Percentiles rank a stretch among this genome's conserved stretches.
phyloP scores from a whole-genome alignment of 768 basidiomycete genomes.

The Suillus americanus region DNA sequence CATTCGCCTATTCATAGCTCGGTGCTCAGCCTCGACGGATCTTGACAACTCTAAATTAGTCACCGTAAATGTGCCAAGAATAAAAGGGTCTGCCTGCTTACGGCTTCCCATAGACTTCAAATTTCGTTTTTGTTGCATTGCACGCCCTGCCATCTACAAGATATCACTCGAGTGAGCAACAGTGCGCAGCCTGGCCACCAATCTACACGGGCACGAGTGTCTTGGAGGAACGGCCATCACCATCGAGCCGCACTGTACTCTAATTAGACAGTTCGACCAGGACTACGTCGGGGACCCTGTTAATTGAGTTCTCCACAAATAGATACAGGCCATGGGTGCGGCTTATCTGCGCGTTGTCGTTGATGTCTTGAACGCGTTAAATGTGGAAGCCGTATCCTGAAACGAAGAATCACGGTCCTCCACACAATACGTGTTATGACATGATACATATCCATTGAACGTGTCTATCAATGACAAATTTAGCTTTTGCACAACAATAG shows the following conservation, averaged over 20 bases:
- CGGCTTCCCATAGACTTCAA: conserved; percentile 50
- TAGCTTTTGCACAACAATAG: no score
- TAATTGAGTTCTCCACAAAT: neutral
- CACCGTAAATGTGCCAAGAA: neutral
- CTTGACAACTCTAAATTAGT: conserved; percentile 23
- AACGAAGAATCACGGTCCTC: conserved; percentile 50
- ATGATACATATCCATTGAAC: no score
- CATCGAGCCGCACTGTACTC: conserved; percentile 38
- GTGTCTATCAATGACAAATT: no score
- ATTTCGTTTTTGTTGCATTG: conserved; percentile 57
- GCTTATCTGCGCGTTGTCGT: neutral
- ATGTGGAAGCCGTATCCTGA: conserved; percentile 52
- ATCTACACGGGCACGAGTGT: no score
- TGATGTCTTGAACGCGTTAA: conserved; percentile 40
- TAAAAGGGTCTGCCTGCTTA: conserved; percentile 19
- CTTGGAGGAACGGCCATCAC: conserved; percentile 42
- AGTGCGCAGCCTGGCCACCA: no score
- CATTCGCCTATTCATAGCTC: conserved; percentile 14
- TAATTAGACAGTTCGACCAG: conserved; percentile 40
- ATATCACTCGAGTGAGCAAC: conserved; percentile 49
- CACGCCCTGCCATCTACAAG: conserved; percentile 57
- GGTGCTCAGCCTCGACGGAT: conserved; percentile 19
- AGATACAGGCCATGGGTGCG: neutral
- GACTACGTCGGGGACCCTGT: conserved; percentile 23
- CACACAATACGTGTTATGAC: no score